Percentiles rank a stretch among this genome's conserved stretches.
Evolutionary conservation across 306 rosid species (phyloP).

Genomic region (Hylodesmum podocarpum): DNA sequence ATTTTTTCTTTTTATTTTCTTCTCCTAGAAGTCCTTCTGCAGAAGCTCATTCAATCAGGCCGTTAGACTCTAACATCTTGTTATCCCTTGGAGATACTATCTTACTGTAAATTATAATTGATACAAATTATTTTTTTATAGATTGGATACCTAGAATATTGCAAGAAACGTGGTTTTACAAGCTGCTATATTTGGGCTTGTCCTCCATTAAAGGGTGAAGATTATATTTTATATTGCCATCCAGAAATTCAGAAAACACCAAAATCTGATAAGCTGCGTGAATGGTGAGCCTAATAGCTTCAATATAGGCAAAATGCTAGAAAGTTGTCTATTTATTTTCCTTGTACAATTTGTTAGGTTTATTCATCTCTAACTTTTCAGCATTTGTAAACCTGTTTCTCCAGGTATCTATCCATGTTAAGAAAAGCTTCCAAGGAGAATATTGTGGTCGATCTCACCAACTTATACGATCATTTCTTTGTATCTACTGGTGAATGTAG

Average conservation of each 20-base stretch:
- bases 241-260: constrained; percentile 99
- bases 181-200: constrained; percentile 99
- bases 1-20: too few species aligned
- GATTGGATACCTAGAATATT: constrained; percentile 98
- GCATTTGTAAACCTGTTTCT: constrained; percentile 29
- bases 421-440: constrained; percentile 89
- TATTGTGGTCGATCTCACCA: constrained; percentile 83
- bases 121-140: constrained; percentile 30
- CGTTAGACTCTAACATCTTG: too few species aligned
- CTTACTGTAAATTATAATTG: background rate
- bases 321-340: constrained; percentile 7
- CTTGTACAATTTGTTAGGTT: background rate
- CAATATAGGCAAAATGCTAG: background rate
- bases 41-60: too few species aligned
- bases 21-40: too few species aligned
- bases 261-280: constrained; percentile 97
- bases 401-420: constrained; percentile 92
- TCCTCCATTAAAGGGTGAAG: constrained; percentile 99
- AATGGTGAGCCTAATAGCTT: constrained; percentile 65
- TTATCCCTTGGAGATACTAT: constrained; percentile 16
- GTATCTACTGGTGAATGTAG: constrained; percentile 78
- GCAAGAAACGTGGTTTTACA: constrained; percentile 92
- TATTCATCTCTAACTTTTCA: constrained; percentile 32
- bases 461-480: constrained; percentile 94
- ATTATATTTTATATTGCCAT: constrained; percentile 93